Percentiles rank a stretch among this genome's conserved stretches.
Conservation (phyloP, 2,329 filamentous ascomycete genomes). For the Hysterium pulicare region DNA sequence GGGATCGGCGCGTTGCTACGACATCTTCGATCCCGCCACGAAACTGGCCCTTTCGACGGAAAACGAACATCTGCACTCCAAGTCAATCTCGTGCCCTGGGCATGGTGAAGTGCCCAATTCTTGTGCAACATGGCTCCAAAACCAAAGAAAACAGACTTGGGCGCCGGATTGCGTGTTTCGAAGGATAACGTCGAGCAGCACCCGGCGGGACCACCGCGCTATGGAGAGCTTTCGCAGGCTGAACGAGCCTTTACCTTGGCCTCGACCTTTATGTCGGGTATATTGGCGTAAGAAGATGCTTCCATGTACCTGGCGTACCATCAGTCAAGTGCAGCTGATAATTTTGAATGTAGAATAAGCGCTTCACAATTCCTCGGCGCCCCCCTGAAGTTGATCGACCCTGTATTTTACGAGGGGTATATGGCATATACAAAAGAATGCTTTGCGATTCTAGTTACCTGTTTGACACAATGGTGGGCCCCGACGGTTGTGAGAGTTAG, state of each 20-base stretch:
- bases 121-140: constrained; percentile 17
- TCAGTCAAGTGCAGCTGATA: constrained; percentile 5
- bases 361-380: constrained; percentile 72
- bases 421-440: constrained; percentile 84
- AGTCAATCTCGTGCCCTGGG: neutral
- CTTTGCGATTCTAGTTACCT: constrained; percentile 74
- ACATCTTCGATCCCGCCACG: neutral
- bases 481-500: constrained; percentile 79
- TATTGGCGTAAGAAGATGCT: constrained; percentile 46
- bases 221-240: constrained; percentile 48
- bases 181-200: constrained; percentile 41
- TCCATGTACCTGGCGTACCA: too few species aligned
- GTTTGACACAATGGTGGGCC: constrained; percentile 84
- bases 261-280: constrained; percentile 49
- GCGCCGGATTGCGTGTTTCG: constrained; percentile 43
- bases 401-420: constrained; percentile 77
- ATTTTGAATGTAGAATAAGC: constrained; percentile 42
- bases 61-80: neutral
- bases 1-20: neutral
- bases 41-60: neutral
- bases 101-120: constrained; percentile 5
- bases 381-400: constrained; percentile 72
- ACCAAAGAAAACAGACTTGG: constrained; percentile 35
- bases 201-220: constrained; percentile 43
- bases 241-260: constrained; percentile 50